phyloP scores from a whole-genome alignment of 192 early-diverging fungal species.

The Spinellus fusiger region DNA sequence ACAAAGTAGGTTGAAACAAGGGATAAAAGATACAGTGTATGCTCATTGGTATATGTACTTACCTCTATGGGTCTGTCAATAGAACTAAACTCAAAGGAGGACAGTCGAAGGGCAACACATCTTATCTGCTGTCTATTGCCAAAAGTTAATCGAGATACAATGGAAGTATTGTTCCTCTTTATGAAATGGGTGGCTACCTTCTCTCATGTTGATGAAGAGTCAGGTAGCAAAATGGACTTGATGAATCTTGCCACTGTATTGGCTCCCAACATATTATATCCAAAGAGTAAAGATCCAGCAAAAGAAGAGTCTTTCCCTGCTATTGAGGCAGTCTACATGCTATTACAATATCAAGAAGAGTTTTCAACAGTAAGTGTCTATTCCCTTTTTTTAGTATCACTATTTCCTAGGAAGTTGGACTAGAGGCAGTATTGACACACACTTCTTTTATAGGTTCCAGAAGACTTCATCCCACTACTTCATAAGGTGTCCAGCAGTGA shows the following conservation, averaged over 20 bases:
- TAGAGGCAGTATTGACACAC: too few species aligned
- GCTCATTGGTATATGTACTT: constrained; percentile 59
- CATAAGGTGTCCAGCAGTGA: too few species aligned
- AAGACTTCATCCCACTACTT: too few species aligned
- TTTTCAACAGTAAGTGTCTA: constrained; percentile 53
- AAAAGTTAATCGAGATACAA: constrained; percentile 88
- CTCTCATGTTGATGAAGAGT: constrained; percentile 41
- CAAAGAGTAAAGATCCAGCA: constrained; percentile 76
- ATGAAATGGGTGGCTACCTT: constrained; percentile 80
- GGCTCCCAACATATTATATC: constrained; percentile 89
- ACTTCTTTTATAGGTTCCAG: too few species aligned
- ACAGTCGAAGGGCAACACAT: constrained; percentile 69
- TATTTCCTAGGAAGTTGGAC: not conserved
- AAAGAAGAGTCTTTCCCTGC: constrained; percentile 68
- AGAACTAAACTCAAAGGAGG: constrained; percentile 50
- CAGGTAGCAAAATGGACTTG: constrained; percentile 91
- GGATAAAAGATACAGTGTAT: constrained; percentile 62
- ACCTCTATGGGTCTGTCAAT: constrained; percentile 31
- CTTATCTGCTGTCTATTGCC: constrained; percentile 82
- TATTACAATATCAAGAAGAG: constrained; percentile 58
- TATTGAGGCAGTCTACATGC: constrained; percentile 59
- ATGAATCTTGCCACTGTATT: constrained; percentile 91
- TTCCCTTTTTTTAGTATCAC: not conserved
- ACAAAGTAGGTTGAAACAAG: constrained; percentile 47
- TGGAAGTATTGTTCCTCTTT: constrained; percentile 86